Evolutionary conservation across 73 alveolate genomes (phyloP), one percentile per base, ranked within the genome.

Genomic region (Paramecium biaurelia): DNA sequence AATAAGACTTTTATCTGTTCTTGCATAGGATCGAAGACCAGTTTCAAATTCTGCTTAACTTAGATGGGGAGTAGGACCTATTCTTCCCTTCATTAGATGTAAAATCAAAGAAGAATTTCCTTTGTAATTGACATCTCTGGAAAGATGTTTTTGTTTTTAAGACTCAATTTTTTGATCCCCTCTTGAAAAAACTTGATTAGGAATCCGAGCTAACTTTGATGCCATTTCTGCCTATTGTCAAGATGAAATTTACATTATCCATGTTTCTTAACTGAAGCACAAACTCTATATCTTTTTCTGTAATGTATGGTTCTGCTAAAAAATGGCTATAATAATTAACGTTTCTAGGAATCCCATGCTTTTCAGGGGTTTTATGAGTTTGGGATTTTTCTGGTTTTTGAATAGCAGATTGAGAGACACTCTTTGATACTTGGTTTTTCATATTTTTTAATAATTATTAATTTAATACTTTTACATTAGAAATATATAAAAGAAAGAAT

Each of bases 241-340:
- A 10, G 7, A 63, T 26, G 9, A 2, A 30, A 26, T 63, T 28
- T 63, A 63, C 43, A 63, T 63, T 63, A 32, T 63, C 47, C 84
- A 24, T 63, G 47, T 63, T 63, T 32, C 84, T 26, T 63, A 63
- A 63, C 47, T 63, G 45, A 30, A 63, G 43, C 45, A 63, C 93
- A 45, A 74, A 86, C 70, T 67, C 89, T 23, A 86, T 86, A 41
- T 86, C 89, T 47, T 86, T 58, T 49, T 86, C 89, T 30, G 93
- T 86, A 23, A 67, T 86, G 41, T 34, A 63, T 28, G 84, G 88
- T 41, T 86, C 88, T 14, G 58, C 85, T 35, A 86, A 49, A 21
- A 86, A 86, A 32, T 86, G 89, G 45, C 88, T 35, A 49, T 86
- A 86, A 20, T 72, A 63, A 45, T 67, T 86, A 24, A 86, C 89